Evolutionary conservation across 257 asterid species (phyloP), one percentile per base, ranked within the genome.

Genomic region (Penstemon davidsonii): DNA sequence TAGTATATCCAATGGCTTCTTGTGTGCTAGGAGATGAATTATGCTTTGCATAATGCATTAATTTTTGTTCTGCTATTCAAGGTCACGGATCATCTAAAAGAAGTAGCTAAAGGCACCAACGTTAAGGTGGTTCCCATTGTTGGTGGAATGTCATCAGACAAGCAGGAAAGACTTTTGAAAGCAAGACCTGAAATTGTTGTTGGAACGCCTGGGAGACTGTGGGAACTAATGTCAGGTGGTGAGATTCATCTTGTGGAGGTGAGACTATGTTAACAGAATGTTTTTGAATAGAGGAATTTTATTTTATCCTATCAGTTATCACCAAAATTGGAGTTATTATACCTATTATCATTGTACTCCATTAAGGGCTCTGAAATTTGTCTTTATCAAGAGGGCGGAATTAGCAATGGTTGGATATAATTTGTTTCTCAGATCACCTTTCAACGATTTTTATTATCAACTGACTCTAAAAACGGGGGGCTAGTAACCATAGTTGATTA

Each of bases 181-280:
- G 49, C 81, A 64, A 86, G 94, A 78, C 98, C 98, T 75, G 98
- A 90, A 80, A 86, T 92, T 78, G 97, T 92, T 70, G 96, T 92
- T n/a, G 98, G 98, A 62, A 92, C 98, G 73, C 98, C 98, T 6
- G 98, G 98, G 69, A 84, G 98, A 74, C 86, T 92, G 6, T 92
- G 98, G 98, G 98, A 92, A 75, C 95, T 88, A 68, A 92, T 92
- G 96, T 90, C 95, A 7, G 87, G 95, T 46, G 97, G 96, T 78
- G 95, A 83, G 44, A 67, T 60, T 66, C 98, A 90, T 75, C 95
- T 92, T 4, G 86, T 85, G 63, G 96, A 92, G 97, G 98, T 92
- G 83, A 76, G 85, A 69, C 54, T 70, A 44, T 51, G 38, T 69
- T 38, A 66, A 51, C 53, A 12, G 61, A 49, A 37, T 67, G 60